Percentiles rank a stretch among this genome's conserved stretches.
Conservation (phyloP, 345 rosid genomes). For the Melaleuca quinquenervia region DNA sequence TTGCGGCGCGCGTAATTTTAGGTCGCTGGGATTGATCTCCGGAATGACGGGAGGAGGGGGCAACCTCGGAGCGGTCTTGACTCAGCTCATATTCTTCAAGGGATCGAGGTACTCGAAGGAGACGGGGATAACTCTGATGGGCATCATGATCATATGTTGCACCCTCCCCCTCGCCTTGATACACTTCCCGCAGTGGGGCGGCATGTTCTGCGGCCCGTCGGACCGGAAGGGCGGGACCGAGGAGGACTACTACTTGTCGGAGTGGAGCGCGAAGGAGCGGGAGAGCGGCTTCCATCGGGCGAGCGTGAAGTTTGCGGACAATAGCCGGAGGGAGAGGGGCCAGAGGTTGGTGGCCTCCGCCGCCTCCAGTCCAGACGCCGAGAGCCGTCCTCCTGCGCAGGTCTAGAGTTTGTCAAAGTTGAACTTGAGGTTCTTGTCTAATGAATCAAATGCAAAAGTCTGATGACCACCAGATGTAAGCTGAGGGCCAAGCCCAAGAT, state of each 20-base stretch:
- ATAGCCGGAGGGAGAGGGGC: slow-evolving; percentile 70
- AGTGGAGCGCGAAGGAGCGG: slow-evolving; percentile 55
- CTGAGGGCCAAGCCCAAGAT: too few relatives aligned
- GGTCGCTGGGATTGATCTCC: slow-evolving; percentile 76
- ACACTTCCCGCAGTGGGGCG: slow-evolving; percentile 94
- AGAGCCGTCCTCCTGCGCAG: not conserved
- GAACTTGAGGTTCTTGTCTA: too few relatives aligned
- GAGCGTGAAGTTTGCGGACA: slow-evolving; percentile 66
- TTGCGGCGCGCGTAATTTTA: not conserved
- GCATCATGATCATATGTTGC: slow-evolving; percentile 69
- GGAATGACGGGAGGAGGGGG: slow-evolving; percentile 97
- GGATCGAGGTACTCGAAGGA: slow-evolving; percentile 79
- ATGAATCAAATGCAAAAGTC: too few relatives aligned
- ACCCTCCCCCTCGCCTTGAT: slow-evolving; percentile 47
- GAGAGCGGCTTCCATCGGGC: slow-evolving; percentile 37
- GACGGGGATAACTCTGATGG: slow-evolving; percentile 71
- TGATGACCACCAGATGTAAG: too few relatives aligned
- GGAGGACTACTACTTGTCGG: slow-evolving; percentile 76
- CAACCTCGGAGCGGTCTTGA: slow-evolving; percentile 78
- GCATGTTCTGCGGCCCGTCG: slow-evolving; percentile 77
- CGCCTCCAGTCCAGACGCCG: slow-evolving; percentile 1
- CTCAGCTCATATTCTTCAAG: slow-evolving; percentile 78
- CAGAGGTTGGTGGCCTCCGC: not conserved
- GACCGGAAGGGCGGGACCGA: slow-evolving; percentile 28
- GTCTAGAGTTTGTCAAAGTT: not conserved